A percentile compares a stretch with the other conserved stretches of the same genome.
These are phyloP conservation scores for Mucor saturninus DNA, from an alignment of 371 early-diverging fungal species.

Conservation along the genomic window DNA sequence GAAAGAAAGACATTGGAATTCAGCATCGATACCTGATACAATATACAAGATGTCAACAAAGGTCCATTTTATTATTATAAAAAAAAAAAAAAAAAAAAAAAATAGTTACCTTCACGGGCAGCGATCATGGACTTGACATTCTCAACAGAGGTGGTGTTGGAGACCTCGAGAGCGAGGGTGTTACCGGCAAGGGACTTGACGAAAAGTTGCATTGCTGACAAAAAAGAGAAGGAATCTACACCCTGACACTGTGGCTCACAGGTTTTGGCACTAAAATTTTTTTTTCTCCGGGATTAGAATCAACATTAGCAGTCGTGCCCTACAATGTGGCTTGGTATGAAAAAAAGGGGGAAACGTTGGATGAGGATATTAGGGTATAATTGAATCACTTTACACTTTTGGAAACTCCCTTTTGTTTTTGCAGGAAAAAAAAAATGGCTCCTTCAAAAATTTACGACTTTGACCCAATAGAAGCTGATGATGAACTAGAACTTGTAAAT, in stretches of 20 bases:
- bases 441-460: slow-evolving; percentile 37
- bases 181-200: slow-evolving; percentile 85
- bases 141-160: slow-evolving; percentile 74
- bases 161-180: slow-evolving; percentile 85
- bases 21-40: slow-evolving; percentile 81
- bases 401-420: not conserved
- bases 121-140: slow-evolving; percentile 88
- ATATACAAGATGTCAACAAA: too few species aligned
- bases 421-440: slow-evolving; percentile 4
- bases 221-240: slow-evolving; percentile 31
- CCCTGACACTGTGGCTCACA: not conserved
- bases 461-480: slow-evolving; percentile 39
- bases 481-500: slow-evolving; percentile 44
- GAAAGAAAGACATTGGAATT: slow-evolving; percentile 91
- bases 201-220: slow-evolving; percentile 77
- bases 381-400: not conserved
- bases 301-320: slow-evolving; percentile 18
- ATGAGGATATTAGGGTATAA: not conserved
- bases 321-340: slow-evolving; percentile 16
- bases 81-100: too few species aligned
- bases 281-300: slow-evolving; percentile 8
- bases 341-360: not conserved
- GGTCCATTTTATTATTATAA: too few species aligned
- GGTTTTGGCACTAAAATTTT: slow-evolving; percentile 1
- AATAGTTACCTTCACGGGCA: slow-evolving; percentile 83